phyloP scores from a whole-genome alignment of 441 rosid genomes.

The Omphalea diandra region DNA sequence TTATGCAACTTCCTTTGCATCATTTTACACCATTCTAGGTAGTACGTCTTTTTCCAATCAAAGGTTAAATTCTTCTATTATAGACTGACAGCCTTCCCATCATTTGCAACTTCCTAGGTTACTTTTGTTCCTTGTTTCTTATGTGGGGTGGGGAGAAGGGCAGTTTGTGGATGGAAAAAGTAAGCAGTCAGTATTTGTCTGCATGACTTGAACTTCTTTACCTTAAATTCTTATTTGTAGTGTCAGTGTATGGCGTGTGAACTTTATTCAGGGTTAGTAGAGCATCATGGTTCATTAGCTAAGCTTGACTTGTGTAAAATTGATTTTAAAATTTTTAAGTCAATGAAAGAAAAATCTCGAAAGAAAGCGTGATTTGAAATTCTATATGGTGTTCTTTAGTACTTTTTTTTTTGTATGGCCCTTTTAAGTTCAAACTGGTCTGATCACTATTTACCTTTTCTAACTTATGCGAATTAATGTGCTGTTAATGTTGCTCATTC shows the following conservation, averaged over 20 bases:
- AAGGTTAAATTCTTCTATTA: not conserved
- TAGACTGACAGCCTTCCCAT: not conserved
- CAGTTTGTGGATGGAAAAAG: not conserved
- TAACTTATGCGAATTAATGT: not conserved
- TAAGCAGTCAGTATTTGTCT: not conserved
- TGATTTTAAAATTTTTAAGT: not conserved
- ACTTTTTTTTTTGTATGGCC: no score
- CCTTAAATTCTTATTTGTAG: not conserved
- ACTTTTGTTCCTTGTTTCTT: not conserved
- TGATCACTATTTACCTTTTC: not conserved
- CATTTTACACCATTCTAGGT: not conserved
- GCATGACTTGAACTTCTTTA: not conserved
- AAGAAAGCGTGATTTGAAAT: not conserved
- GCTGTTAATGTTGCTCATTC: not conserved
- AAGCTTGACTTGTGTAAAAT: not conserved
- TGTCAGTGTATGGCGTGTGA: not conserved
- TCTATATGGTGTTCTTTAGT: not conserved
- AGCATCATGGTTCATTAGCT: not conserved
- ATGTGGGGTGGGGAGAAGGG: not conserved
- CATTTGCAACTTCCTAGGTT: not conserved
- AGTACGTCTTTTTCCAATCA: no score
- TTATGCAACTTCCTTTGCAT: not conserved
- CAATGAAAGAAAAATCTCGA: not conserved
- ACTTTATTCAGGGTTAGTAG: not conserved
- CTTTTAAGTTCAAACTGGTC: not conserved